Evolutionary conservation across 2,329 filamentous ascomycete species (phyloP).

Genomic region (Rachicladosporium sp.): DNA sequence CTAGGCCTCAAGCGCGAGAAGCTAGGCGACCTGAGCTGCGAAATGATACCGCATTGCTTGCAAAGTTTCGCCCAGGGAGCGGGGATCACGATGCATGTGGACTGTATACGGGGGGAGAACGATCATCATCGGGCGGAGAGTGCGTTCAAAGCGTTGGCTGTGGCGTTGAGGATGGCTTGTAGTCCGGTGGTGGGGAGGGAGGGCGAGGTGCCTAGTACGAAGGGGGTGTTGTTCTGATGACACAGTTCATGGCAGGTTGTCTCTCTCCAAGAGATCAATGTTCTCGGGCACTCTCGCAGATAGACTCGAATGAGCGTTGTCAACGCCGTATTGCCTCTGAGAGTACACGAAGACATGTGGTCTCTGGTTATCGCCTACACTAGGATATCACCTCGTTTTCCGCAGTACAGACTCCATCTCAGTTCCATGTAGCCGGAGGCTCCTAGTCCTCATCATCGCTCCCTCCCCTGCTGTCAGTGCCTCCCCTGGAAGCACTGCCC

Average conservation of each 20-base stretch:
- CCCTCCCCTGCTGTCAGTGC: slow-evolving; percentile 32
- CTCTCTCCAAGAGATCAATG: too few relatives aligned
- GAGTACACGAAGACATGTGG: too few relatives aligned
- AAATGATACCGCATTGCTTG: slow-evolving; percentile 96
- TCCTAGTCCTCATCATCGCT: slow-evolving; percentile 36
- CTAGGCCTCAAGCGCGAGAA: slow-evolving; percentile 80
- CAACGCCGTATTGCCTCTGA: too few relatives aligned
- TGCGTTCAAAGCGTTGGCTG: slow-evolving; percentile 90
- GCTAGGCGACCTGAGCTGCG: slow-evolving; percentile 81
- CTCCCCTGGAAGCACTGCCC: slow-evolving; percentile 21
- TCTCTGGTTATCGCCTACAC: too few relatives aligned
- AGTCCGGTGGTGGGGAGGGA: slow-evolving; percentile 64
- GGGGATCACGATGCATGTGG: slow-evolving; percentile 86
- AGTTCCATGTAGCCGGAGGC: too few relatives aligned
- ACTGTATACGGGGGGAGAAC: slow-evolving; percentile 80
- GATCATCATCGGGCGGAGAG: slow-evolving; percentile 95
- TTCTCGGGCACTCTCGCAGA: too few relatives aligned
- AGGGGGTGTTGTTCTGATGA: slow-evolving; percentile 60
- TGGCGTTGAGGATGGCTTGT: slow-evolving; percentile 70
- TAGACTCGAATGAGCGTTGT: too few relatives aligned
- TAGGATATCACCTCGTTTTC: too few relatives aligned
- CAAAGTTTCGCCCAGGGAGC: slow-evolving; percentile 88
- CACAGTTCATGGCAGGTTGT: too few relatives aligned
- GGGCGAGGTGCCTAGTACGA: slow-evolving; percentile 90
- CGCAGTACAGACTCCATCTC: too few relatives aligned